Evolutionary conservation across 257 asterid species (phyloP).

Genomic region (Solanum lignicaule): DNA sequence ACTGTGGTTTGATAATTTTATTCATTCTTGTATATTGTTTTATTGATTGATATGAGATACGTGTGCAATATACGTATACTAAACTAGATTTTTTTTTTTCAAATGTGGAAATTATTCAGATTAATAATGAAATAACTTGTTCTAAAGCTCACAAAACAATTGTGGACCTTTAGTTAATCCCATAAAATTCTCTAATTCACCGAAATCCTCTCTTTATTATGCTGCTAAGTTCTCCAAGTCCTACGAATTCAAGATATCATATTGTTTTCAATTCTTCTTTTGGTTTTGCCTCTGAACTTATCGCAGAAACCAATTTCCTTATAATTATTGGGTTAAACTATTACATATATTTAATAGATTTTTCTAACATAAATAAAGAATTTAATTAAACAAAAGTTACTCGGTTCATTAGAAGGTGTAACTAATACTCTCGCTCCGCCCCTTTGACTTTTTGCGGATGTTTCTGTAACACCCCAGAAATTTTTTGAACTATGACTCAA

Average conservation of each 20-base stretch:
- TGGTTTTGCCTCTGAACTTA: neutral
- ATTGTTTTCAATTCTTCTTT: too few relatives aligned
- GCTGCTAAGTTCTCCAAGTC: neutral
- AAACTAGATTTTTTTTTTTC: too few relatives aligned
- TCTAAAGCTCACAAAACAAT: too few relatives aligned
- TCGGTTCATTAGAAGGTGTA: neutral
- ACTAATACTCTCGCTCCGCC: neutral
- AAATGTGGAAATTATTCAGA: too few relatives aligned
- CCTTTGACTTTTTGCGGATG: neutral
- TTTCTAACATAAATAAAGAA: neutral
- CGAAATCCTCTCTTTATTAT: neutral
- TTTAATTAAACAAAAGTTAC: neutral
- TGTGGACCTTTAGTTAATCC: neutral
- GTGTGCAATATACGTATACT: fast-evolving
- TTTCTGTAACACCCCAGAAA: too few relatives aligned
- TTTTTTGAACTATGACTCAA: too few relatives aligned
- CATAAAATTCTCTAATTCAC: neutral
- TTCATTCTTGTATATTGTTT: too few relatives aligned
- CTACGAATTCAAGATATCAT: neutral
- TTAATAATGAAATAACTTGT: too few relatives aligned
- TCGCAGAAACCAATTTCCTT: neutral
- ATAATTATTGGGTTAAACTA: neutral
- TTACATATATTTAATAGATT: neutral
- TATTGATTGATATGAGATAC: too few relatives aligned
- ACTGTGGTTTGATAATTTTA: too few relatives aligned